phyloP scores from a whole-genome alignment of 2,329 filamentous ascomycete genomes.

The Diplodia corticola region DNA sequence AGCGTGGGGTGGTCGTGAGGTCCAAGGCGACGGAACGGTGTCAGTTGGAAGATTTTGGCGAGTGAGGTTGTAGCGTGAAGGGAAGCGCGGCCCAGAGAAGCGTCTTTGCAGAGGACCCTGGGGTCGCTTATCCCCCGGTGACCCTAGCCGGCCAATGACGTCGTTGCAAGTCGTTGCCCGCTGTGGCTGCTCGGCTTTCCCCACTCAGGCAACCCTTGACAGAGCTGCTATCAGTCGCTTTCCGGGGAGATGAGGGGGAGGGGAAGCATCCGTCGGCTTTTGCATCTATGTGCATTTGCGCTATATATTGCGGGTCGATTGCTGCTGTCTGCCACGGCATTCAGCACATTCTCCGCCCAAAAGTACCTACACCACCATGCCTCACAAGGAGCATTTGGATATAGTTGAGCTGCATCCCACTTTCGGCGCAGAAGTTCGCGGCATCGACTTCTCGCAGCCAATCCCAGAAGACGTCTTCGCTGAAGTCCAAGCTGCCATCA shows the following conservation, averaged over 20 bases:
- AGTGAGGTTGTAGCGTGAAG: background rate
- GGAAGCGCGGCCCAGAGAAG: background rate
- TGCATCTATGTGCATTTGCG: background rate
- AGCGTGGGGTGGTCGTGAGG: background rate
- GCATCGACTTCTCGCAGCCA: slow-evolving; percentile 39
- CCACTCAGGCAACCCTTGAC: background rate
- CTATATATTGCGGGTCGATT: background rate
- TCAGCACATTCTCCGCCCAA: background rate
- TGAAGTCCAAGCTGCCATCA: slow-evolving; percentile 40
- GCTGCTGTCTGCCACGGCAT: too few species aligned
- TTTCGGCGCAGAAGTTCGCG: slow-evolving; percentile 42
- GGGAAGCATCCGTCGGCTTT: background rate
- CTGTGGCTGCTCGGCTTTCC: background rate
- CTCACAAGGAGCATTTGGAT: slow-evolving; percentile 28
- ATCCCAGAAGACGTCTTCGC: slow-evolving; percentile 37
- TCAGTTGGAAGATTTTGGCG: background rate
- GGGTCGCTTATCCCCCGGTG: background rate
- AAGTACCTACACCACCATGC: background rate
- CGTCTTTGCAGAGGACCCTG: background rate
- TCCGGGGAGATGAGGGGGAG: background rate
- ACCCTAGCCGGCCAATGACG: slow-evolving; percentile 2
- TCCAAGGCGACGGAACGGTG: background rate
- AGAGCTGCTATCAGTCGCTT: background rate
- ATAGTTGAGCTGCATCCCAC: slow-evolving; percentile 39
- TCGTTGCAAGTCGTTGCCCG: background rate